Evolutionary conservation across 768 basidiomycete genomes (phyloP).

Genomic region (Tylopilus sp.): DNA sequence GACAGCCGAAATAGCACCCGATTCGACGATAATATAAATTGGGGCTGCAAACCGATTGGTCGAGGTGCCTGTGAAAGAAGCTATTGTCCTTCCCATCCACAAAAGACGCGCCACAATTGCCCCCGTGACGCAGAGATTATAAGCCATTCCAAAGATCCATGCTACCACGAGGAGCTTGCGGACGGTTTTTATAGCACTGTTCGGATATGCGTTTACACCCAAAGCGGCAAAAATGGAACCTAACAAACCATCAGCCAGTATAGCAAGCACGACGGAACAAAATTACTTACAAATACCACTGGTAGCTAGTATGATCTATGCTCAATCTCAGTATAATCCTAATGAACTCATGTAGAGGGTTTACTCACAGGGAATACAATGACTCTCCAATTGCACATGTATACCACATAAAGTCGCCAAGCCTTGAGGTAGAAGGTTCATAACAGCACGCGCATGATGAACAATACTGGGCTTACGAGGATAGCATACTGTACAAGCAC

Average conservation of each 20-base stretch:
- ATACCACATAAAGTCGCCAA: conserved; percentile 6
- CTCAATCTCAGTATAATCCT: too few relatives aligned
- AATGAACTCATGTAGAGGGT: too few relatives aligned
- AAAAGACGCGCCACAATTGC: too few relatives aligned
- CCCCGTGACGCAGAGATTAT: neutral
- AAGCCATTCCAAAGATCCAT: neutral
- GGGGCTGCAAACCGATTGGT: neutral
- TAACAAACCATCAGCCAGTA: neutral
- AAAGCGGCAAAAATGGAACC: neutral
- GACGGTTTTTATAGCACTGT: neutral
- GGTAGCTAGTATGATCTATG: too few relatives aligned
- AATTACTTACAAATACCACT: too few relatives aligned
- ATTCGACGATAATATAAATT: too few relatives aligned
- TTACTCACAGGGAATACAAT: neutral
- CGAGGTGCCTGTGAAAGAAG: neutral
- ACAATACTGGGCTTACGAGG: too few relatives aligned
- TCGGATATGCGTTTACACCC: neutral
- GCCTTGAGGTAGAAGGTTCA: neutral
- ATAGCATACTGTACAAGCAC: neutral
- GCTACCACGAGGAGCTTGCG: neutral
- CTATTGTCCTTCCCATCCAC: too few relatives aligned
- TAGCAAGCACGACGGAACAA: neutral
- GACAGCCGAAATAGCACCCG: too few relatives aligned
- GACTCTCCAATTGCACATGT: too few relatives aligned
- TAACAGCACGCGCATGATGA: too few relatives aligned